Evolutionary conservation across 495 filamentous ascomycete genomes (phyloP).

Genomic region (Evansstolkia leycettana): DNA sequence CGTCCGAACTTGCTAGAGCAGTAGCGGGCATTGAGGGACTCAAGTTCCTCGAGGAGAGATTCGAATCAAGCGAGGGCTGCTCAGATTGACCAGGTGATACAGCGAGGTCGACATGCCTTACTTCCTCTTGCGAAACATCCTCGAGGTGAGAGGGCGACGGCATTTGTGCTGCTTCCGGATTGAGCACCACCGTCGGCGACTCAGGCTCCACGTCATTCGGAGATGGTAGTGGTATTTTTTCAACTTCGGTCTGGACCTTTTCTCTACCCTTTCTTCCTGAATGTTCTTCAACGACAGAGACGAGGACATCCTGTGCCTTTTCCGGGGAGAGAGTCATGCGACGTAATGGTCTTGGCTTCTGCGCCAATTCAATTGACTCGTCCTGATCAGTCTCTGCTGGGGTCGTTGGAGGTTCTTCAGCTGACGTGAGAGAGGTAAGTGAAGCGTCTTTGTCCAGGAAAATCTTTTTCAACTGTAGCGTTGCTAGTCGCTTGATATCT

Average conservation of each 20-base stretch:
- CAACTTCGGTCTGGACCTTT: slow-evolving; percentile 6
- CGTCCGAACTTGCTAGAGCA: slow-evolving; percentile 3
- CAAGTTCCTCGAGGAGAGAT: slow-evolving; percentile 2
- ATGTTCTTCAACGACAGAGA: slow-evolving; percentile 59
- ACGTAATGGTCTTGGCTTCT: slow-evolving; percentile 23
- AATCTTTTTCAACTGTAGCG: slow-evolving; percentile 86
- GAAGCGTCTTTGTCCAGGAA: slow-evolving; percentile 81
- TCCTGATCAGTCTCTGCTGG: slow-evolving; percentile 29
- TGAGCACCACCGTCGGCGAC: slow-evolving; percentile 2
- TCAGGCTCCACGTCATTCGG: slow-evolving; percentile 5
- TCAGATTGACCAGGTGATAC: slow-evolving; percentile 33
- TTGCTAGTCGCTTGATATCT: slow-evolving; percentile 84
- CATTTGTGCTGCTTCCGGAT: slow-evolving; percentile 6
- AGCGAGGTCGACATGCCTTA: slow-evolving; percentile 64
- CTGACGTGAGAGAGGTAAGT: slow-evolving; percentile 52
- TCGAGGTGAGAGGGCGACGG: slow-evolving; percentile 16
- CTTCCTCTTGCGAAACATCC: slow-evolving; percentile 32
- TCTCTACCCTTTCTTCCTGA: slow-evolving; percentile 26
- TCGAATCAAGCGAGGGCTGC: slow-evolving; percentile 3
- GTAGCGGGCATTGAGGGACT: slow-evolving; percentile 6
- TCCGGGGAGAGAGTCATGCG: slow-evolving; percentile 50
- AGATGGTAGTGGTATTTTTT: slow-evolving; percentile 5
- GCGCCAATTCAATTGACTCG: slow-evolving; percentile 29
- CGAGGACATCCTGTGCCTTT: slow-evolving; percentile 54
- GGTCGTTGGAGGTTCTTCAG: slow-evolving; percentile 37